These are phyloP conservation scores for Aspergillus quadrilineatus DNA, from an alignment of 2,329 filamentous ascomycete species.

Conservation along the genomic window DNA sequence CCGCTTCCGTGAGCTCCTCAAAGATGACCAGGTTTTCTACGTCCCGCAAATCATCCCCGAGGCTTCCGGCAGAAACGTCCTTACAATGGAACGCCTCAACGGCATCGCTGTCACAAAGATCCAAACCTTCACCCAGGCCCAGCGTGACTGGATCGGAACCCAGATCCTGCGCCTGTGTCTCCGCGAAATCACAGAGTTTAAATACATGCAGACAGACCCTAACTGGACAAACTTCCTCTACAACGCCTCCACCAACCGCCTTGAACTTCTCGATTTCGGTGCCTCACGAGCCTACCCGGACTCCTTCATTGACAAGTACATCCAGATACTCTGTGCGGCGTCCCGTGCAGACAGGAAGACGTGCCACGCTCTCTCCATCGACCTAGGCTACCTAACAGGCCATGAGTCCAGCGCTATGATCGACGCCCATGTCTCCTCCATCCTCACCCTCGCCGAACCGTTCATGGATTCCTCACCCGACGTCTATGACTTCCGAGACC, in stretches of 20 bases:
- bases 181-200: slow-evolving; percentile 90
- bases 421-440: slow-evolving; percentile 82
- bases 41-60: slow-evolving; percentile 76
- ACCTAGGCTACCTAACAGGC: slow-evolving; percentile 88
- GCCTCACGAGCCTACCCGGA: slow-evolving; percentile 82
- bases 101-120: slow-evolving; percentile 84
- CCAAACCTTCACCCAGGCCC: slow-evolving; percentile 70
- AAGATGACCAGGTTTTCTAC: slow-evolving; percentile 72
- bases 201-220: slow-evolving; percentile 98
- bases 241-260: slow-evolving; percentile 67
- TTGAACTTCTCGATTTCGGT: slow-evolving; percentile 94
- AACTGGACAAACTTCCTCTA: slow-evolving; percentile 99
- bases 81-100: slow-evolving; percentile 90
- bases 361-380: slow-evolving; percentile 67
- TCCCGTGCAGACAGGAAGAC: slow-evolving; percentile 64
- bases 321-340: slow-evolving; percentile 76
- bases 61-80: slow-evolving; percentile 79
- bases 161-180: slow-evolving; percentile 89
- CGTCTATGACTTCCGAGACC: slow-evolving; percentile 86
- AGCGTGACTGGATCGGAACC: slow-evolving; percentile 94
- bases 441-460: slow-evolving; percentile 88
- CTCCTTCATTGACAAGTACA: slow-evolving; percentile 76
- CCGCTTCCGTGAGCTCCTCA: slow-evolving; percentile 74
- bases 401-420: slow-evolving; percentile 83
- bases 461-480: slow-evolving; percentile 75